A percentile compares a stretch with the other conserved stretches of the same genome.
These are phyloP conservation scores for Aureobasidium sp. DNA, from an alignment of 2,329 filamentous ascomycete genomes.

Conservation along the genomic window DNA sequence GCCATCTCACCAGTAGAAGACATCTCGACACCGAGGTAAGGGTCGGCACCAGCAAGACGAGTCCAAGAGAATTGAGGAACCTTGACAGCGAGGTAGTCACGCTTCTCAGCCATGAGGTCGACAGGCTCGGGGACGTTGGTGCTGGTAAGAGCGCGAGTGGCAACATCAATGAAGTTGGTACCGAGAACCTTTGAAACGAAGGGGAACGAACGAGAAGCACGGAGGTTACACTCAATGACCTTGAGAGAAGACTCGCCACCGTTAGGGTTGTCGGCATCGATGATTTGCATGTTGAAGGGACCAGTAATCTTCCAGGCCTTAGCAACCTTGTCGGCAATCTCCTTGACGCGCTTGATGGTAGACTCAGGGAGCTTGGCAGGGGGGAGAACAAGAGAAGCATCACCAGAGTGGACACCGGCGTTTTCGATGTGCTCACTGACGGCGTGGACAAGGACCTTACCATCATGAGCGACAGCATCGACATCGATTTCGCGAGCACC, in stretches of 20 bases:
- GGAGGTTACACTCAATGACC: conserved; percentile 97
- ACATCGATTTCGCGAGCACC: conserved; percentile 95
- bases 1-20: conserved; percentile 94
- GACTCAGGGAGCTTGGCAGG: conserved; percentile 69
- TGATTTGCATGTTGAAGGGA: conserved; percentile 99
- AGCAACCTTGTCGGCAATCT: conserved; percentile 91
- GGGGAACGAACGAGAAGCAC: conserved; percentile 94
- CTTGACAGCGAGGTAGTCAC: conserved; percentile 92
- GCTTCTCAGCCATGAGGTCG: conserved; percentile 83
- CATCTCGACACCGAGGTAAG: conserved; percentile 98
- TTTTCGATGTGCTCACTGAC: conserved; percentile 95
- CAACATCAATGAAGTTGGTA: conserved; percentile 92
- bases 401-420: conserved; percentile 95
- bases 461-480: conserved; percentile 81
- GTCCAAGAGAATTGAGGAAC: conserved; percentile 99
- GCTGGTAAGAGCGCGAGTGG: conserved; percentile 84
- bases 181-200: conserved; percentile 97
- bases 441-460: conserved; percentile 82
- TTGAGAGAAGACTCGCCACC: conserved; percentile 73
- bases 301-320: conserved; percentile 96
- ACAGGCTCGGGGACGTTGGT: conserved; percentile 75
- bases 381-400: conserved; percentile 88
- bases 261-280: conserved; percentile 75
- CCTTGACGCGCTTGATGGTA: conserved; percentile 82
- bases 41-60: conserved; percentile 90